Conservation (phyloP, 306 rosid genomes). For the barrel medic (Medicago truncatula) region DNA sequence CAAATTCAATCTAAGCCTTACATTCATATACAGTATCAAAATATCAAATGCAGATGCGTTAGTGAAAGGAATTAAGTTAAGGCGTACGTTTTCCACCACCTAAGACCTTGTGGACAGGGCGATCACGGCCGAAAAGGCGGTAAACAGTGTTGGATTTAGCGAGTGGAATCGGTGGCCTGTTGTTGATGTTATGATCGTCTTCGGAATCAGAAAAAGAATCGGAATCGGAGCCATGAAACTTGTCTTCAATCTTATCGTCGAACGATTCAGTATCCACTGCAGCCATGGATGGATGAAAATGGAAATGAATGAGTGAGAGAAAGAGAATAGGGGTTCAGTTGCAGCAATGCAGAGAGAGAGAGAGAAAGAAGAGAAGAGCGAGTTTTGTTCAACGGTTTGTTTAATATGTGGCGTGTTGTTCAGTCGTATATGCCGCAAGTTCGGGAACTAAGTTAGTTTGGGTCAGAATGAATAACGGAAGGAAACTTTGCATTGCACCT, state of each 20-base stretch:
- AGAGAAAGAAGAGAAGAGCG: constrained; percentile 5
- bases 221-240: constrained; percentile 56
- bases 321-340: neutral
- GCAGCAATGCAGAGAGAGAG: constrained; percentile 17
- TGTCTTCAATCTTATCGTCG: constrained; percentile 52
- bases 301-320: constrained; percentile 3
- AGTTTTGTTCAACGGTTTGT: constrained; percentile 44
- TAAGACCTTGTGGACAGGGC: constrained; percentile 75
- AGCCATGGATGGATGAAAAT: constrained; percentile 13
- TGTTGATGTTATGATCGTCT: constrained; percentile 34
- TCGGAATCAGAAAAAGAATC: constrained; percentile 50
- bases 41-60: neutral
- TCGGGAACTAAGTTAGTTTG: neutral
- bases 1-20: too few relatives aligned
- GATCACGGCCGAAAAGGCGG: constrained; percentile 84
- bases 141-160: constrained; percentile 46
- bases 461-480: constrained; percentile 50
- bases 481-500: constrained; percentile 29
- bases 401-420: constrained; percentile 30
- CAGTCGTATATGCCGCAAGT: constrained; percentile 20
- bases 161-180: constrained; percentile 1
- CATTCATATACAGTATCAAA: too few relatives aligned
- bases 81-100: constrained; percentile 80
- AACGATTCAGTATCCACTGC: constrained; percentile 42
- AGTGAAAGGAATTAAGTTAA: constrained; percentile 12